Evolutionary conservation across 2,329 filamentous ascomycete species (phyloP), one percentile per base, ranked within the genome.

Genomic region (Diaporthe velutina): DNA sequence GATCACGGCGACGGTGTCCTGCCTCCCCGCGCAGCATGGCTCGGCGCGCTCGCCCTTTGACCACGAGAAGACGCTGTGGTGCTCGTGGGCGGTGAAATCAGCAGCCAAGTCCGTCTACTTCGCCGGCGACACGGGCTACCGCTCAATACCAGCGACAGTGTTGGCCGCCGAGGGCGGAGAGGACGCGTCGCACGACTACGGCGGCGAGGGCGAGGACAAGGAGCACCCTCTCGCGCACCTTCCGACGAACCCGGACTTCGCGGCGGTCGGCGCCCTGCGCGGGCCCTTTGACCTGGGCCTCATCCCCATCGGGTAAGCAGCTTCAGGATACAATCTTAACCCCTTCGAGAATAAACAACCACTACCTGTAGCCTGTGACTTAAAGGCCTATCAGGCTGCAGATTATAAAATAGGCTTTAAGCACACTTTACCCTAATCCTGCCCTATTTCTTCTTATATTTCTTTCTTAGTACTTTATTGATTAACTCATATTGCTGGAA

Each of bases 291-390:
- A 98, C 82, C 89, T 98, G 9, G 96, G 96, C 0, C 85, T 98
- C 73, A 97, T 98, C 77, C 96, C 96, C 52, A 98, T 98, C 78
- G 96, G 96, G 71, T n/a, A n/a, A n/a, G n/a, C n/a, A n/a, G n/a
- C n/a, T n/a, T n/a, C n/a, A n/a, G n/a, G n/a, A n/a, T n/a, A n/a
- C n/a, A n/a, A n/a, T n/a, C n/a, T n/a, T n/a, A n/a, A n/a, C n/a
- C n/a, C n/a, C n/a, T n/a, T n/a, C n/a, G n/a, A n/a, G n/a, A n/a
- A n/a, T n/a, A n/a, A n/a, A n/a, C n/a, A n/a, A n/a, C n/a, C n/a
- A n/a, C n/a, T n/a, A n/a, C n/a, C n/a, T n/a, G n/a, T n/a, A n/a
- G n/a, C n/a, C n/a, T n/a, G n/a, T n/a, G n/a, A n/a, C n/a, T n/a
- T n/a, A n/a, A n/a, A n/a, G n/a, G n/a, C n/a, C n/a, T n/a, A n/a